A percentile compares a stretch with the other conserved stretches of the same genome.
Conservation (phyloP, 495 filamentous ascomycete species). For the Baudoinia panamericana region DNA sequence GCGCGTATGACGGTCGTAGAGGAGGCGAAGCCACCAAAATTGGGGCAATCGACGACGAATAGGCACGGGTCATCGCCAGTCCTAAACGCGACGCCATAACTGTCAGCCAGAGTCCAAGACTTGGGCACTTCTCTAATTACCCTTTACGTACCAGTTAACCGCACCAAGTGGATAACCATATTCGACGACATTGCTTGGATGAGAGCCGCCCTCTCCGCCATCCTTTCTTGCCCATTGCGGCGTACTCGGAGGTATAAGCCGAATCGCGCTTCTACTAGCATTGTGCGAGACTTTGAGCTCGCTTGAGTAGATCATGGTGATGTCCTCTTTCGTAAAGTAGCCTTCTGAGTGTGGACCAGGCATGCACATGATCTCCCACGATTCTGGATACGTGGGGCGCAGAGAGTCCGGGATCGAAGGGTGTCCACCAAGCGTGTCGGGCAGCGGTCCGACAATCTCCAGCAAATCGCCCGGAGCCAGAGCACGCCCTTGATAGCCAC, state of each 20-base stretch:
- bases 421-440: conserved; percentile 20
- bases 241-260: conserved; percentile 39
- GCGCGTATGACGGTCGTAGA: conserved; percentile 41
- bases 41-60: conserved; percentile 27
- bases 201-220: conserved; percentile 47
- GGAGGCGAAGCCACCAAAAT: conserved; percentile 47
- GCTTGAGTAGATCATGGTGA: conserved; percentile 42
- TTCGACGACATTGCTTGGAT: conserved; percentile 47
- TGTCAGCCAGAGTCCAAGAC: too few species aligned
- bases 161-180: conserved; percentile 38
- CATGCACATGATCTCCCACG: conserved; percentile 41
- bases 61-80: too few species aligned
- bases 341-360: conserved; percentile 46
- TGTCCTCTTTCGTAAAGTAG: conserved; percentile 38
- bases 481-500: conserved; percentile 46
- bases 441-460: conserved; percentile 26
- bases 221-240: conserved; percentile 43
- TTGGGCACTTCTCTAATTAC: too few species aligned
- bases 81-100: too few species aligned
- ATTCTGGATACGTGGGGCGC: conserved; percentile 33
- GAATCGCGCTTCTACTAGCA: conserved; percentile 43
- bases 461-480: conserved; percentile 42
- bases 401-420: conserved; percentile 30
- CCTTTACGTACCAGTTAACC: too few species aligned
- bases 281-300: conserved; percentile 43